Percentiles rank a stretch among this genome's conserved stretches.
These are phyloP conservation scores for Acer negundo DNA, from an alignment of 345 rosid genomes.

Conservation along the genomic window DNA sequence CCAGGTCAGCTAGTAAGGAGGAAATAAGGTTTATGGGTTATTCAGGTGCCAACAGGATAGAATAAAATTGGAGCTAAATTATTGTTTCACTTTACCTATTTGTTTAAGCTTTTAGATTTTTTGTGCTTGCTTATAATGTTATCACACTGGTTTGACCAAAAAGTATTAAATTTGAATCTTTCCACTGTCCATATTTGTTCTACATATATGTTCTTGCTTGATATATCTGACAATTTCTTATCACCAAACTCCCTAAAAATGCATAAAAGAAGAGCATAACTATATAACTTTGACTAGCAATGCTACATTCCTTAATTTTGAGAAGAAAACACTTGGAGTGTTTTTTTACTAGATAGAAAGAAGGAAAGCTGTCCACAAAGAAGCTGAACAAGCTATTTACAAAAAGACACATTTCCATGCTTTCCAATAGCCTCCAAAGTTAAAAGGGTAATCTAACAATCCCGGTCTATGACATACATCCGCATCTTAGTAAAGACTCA, in stretches of 20 bases:
- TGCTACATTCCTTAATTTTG: background rate
- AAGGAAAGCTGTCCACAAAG: background rate
- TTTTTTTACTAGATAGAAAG: background rate
- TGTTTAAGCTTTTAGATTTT: background rate
- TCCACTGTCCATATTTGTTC: background rate
- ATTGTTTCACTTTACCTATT: no score
- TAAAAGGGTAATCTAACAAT: slow-evolving; percentile 2
- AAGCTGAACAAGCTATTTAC: background rate
- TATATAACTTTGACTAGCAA: background rate
- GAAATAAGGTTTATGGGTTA: background rate
- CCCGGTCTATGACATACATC: background rate
- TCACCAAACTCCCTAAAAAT: background rate
- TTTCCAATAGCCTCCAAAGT: background rate
- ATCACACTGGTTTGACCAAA: background rate
- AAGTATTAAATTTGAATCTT: background rate
- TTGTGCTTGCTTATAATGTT: background rate
- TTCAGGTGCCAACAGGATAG: background rate
- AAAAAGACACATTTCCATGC: background rate
- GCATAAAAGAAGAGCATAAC: background rate
- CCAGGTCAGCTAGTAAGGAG: background rate
- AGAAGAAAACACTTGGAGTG: background rate
- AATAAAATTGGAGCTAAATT: background rate
- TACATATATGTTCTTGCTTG: background rate
- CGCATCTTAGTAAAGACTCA: background rate
- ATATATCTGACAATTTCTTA: background rate